A percentile compares a stretch with the other conserved stretches of the same genome.
Conservation (phyloP, 1,139 yeast genomes). For the Pichia sp. region DNA sequence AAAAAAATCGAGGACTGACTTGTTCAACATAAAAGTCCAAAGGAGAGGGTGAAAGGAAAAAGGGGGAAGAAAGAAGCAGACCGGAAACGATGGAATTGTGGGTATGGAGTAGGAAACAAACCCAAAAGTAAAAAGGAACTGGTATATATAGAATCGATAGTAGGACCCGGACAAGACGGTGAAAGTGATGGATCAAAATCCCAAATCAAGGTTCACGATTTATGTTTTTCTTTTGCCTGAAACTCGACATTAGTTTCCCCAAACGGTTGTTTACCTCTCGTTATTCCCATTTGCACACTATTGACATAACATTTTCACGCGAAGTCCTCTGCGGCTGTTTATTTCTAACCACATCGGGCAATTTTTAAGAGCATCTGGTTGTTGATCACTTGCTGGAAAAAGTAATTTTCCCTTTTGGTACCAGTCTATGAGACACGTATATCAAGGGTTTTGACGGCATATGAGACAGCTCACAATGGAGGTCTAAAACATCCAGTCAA, state of each 20-base stretch:
- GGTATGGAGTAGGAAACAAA: not conserved
- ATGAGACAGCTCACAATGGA: not conserved
- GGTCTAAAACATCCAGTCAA: not conserved
- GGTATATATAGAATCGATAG: not conserved
- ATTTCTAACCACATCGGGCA: conserved; percentile 8
- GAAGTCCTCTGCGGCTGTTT: conserved; percentile 5
- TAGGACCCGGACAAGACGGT: not conserved
- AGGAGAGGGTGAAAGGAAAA: not conserved
- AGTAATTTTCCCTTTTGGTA: not conserved
- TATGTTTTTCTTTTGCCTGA: conserved; percentile 16
- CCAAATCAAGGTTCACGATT: not conserved
- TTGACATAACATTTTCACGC: conserved; percentile 1
- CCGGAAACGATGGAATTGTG: not conserved
- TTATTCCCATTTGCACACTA: conserved; percentile 1
- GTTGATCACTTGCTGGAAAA: not conserved
- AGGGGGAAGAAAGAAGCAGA: not conserved
- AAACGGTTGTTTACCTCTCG: conserved; percentile 13
- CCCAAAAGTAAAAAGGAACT: not conserved
- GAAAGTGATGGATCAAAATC: conserved; percentile 3
- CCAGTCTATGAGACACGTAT: not conserved
- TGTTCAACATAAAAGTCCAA: not conserved
- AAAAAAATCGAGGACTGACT: not conserved
- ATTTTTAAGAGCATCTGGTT: not conserved
- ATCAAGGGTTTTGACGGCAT: not conserved
- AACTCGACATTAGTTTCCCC: conserved; percentile 2